A percentile compares a stretch with the other conserved stretches of the same genome.
These are phyloP conservation scores for Phytophthora capsici DNA, from an alignment of 352 stramenopile genomes.

Conservation along the genomic window DNA sequence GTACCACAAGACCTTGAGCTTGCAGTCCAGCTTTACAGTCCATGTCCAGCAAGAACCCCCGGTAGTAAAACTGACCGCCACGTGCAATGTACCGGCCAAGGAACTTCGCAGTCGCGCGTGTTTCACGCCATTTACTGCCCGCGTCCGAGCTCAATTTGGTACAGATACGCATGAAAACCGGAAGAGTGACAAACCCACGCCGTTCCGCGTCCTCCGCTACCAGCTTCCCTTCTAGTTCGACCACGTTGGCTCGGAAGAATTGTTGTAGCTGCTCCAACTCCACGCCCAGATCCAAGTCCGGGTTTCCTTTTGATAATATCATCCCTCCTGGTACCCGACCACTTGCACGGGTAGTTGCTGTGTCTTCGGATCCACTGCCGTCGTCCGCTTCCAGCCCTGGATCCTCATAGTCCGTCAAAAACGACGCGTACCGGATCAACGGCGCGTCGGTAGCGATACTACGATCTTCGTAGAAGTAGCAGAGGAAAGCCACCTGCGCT, in stretches of 20 bases:
- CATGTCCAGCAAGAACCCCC: slow-evolving; percentile 72
- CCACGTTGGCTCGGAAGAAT: slow-evolving; percentile 54
- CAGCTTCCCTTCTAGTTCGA: slow-evolving; percentile 48
- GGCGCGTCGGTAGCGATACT: slow-evolving; percentile 61
- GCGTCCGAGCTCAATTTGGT: slow-evolving; percentile 39
- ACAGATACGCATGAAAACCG: slow-evolving; percentile 51
- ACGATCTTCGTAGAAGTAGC: slow-evolving; percentile 82
- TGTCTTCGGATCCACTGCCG: slow-evolving; percentile 4
- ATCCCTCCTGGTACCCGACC: not conserved
- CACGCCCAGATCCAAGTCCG: slow-evolving; percentile 23
- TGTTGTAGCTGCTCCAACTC: slow-evolving; percentile 52
- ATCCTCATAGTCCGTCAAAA: slow-evolving; percentile 78
- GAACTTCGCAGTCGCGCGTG: slow-evolving; percentile 38
- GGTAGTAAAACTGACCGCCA: slow-evolving; percentile 67
- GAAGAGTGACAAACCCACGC: slow-evolving; percentile 56
- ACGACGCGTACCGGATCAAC: slow-evolving; percentile 74
- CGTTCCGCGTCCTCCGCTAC: slow-evolving; percentile 49
- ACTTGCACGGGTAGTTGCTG: not conserved
- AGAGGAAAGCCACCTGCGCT: slow-evolving; percentile 72
- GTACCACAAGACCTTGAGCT: slow-evolving; percentile 59
- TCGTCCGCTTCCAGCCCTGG: slow-evolving; percentile 53
- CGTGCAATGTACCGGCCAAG: slow-evolving; percentile 62
- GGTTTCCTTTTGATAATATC: slow-evolving; percentile 19
- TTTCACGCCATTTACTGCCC: slow-evolving; percentile 48
- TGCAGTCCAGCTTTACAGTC: slow-evolving; percentile 57